Evolutionary conservation across 2,329 filamentous ascomycete genomes (phyloP), one percentile per base, ranked within the genome.

Genomic region (Trichophyton benhamiae): DNA sequence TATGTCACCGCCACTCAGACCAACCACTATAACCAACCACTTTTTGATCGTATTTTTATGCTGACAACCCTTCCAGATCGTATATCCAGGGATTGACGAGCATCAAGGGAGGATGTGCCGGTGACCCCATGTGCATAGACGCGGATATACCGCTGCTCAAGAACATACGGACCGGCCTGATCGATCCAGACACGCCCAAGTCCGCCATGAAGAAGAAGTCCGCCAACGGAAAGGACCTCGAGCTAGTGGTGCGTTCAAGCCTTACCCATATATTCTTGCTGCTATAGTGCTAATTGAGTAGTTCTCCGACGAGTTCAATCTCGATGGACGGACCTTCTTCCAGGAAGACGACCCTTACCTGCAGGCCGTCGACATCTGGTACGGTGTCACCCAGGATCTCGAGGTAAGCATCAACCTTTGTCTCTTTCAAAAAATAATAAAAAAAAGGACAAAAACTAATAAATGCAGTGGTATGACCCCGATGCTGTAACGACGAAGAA

Each of bases 231-330:
- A 82, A 81, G 61, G 82, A 79, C 17, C 80, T 85, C 73, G 80
- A 82, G 41, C 75, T 89, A 41, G 85, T 86, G 66, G 82, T 84
- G 71, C 66, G 13, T 53, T 15, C 44, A 13, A 13, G 27, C 41
- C 44, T 25, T 15, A 13, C 27, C n/a, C 42, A 44, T 36, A 44
- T 20, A 25, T 42, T 58, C 41, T 25, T 22, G 8, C 11, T 27
- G 25, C 3, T 27, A 3, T n/a, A 22, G 9, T 58, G 17, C 55
- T 58, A 13, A 44, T 36, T 25, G 30, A 53, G 33, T 63, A 83
- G 77, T 87, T 87, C 68, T 88, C 85, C 2, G 86, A 89, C 68
- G 86, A 89, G 68, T 89, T 89, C 72, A 87, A 87, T 65, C 80
- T 72, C 1, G 78, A 82, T 57, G 85, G 85, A 17, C 80, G 86